Percentiles rank a stretch among this genome's conserved stretches.
phyloP scores from a whole-genome alignment of 352 stramenopile genomes.

The Phytophthora boehmeriae region DNA sequence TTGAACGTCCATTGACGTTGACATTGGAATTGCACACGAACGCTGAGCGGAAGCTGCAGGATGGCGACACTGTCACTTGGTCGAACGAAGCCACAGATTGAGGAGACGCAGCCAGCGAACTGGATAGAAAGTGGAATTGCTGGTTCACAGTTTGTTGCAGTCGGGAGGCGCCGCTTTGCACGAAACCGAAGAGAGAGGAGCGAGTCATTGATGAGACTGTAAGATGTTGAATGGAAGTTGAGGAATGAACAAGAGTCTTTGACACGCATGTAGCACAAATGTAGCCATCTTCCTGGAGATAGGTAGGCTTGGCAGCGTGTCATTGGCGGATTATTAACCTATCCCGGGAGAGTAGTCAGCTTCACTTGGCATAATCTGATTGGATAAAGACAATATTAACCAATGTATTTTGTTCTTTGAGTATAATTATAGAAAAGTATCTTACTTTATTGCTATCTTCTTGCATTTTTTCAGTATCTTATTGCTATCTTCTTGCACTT shows the following conservation, averaged over 20 bases:
- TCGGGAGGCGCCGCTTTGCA: constrained; percentile 40
- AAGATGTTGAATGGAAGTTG: constrained; percentile 4
- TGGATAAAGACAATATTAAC: not conserved
- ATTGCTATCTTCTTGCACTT: no score
- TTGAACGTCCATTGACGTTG: not conserved
- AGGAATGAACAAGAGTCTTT: constrained; percentile 23
- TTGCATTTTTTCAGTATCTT: no score
- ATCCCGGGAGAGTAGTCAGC: constrained; percentile 17
- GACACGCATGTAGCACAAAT: constrained; percentile 10
- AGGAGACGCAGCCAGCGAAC: constrained; percentile 1
- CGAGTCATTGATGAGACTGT: constrained; percentile 17
- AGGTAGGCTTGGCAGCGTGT: constrained; percentile 20
- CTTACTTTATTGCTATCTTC: no score
- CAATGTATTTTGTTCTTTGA: no score
- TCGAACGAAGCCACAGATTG: not conserved
- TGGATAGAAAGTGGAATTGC: constrained; percentile 37
- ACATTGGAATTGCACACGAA: constrained; percentile 17
- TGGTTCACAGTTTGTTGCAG: constrained; percentile 46
- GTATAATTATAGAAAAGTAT: no score
- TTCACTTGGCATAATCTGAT: not conserved
- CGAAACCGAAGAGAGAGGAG: constrained; percentile 33
- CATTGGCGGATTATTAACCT: constrained; percentile 25
- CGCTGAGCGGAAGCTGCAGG: constrained; percentile 29
- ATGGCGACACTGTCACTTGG: constrained; percentile 20
- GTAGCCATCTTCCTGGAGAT: constrained; percentile 26